Evolutionary conservation across 177 flowering plant genomes (phyloP), one percentile per base, ranked within the genome.

Genomic region (Vitis hybrid): DNA sequence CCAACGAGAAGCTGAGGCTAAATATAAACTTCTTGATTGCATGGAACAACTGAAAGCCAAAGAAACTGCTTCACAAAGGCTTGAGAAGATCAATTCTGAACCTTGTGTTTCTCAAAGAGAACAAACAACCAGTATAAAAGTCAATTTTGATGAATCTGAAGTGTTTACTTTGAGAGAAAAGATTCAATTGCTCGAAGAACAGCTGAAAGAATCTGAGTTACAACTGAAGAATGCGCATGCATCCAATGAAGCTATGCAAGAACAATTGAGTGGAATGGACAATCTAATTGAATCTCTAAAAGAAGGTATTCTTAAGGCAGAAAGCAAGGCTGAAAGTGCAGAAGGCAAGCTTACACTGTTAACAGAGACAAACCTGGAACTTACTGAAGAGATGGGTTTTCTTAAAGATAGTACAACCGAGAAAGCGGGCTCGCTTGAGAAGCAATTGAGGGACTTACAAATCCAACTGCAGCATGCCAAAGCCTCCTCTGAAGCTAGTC

Each of bases 401-500:
- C 80, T 82, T 17, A 84, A 80, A 78, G 78, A 75, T 27, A 69
- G 61, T 56, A 68, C 64, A 56, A 54, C 71, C 5, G 81, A 80
- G 57, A 84, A 79, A 80, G 73, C 79, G 21, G 68, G 70, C 17
- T 32, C 62, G 51, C 81, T 84, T 14, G 87, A 84, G 70, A 82
- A 73, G 69, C 79, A 75, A 67, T 8, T 74, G 56, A 72, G 80
- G 66, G 85, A 82, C 17, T 63, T 65, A 11, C 86, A 79, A 64
- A 70, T 77, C 63, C 84, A 72, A 58, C 63, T 84, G 32, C 81
- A 79, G 67, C 78, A 80, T 68, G 70, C 82, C 24, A 79, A 71
- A 66, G 78, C 74, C 51, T 75, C 88, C 1, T 60, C 79, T 50
- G 86, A 84, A 70, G 85, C 87, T 13, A 77, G 81, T 75, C 83